Percentiles rank a stretch among this genome's conserved stretches.
Evolutionary conservation across 441 rosid genomes (phyloP).

Genomic region (Jatropha podagrica): DNA sequence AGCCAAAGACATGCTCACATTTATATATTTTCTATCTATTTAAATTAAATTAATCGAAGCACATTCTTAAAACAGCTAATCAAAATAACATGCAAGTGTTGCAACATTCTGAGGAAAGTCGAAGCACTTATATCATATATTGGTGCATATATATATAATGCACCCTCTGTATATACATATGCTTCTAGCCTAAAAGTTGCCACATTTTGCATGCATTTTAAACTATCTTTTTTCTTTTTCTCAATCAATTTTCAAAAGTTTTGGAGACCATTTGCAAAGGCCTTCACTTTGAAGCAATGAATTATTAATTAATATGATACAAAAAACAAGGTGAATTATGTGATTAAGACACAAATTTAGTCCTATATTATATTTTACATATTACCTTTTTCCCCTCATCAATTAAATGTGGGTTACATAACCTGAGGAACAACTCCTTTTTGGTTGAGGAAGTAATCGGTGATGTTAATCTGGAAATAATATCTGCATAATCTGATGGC

Average conservation of each 20-base stretch:
- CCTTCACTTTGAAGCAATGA: too few species aligned
- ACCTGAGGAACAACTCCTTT: slow-evolving; percentile 32
- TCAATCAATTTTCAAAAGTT: too few species aligned
- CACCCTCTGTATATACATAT: background rate
- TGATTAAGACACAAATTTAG: background rate
- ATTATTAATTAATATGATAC: background rate
- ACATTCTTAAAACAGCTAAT: background rate
- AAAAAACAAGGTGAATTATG: background rate
- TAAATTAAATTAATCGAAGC: too few species aligned
- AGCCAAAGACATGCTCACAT: background rate
- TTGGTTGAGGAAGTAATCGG: slow-evolving; percentile 21
- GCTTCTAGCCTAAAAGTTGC: background rate
- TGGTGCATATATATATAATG: background rate
- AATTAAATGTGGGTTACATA: slow-evolving; percentile 34
- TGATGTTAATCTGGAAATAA: slow-evolving; percentile 20
- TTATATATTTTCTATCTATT: background rate
- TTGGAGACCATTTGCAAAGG: too few species aligned
- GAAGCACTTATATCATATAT: background rate
- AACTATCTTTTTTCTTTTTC: background rate
- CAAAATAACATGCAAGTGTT: background rate
- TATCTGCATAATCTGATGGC: slow-evolving; percentile 23
- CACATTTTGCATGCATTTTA: background rate
- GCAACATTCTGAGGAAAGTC: slow-evolving; percentile 5
- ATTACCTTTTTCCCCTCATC: slow-evolving; percentile 40
- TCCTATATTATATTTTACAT: background rate